Percentiles rank a stretch among this genome's conserved stretches.
These are phyloP conservation scores for Penicillium argentinense DNA, from an alignment of 495 filamentous ascomycete species.

Conservation along the genomic window DNA sequence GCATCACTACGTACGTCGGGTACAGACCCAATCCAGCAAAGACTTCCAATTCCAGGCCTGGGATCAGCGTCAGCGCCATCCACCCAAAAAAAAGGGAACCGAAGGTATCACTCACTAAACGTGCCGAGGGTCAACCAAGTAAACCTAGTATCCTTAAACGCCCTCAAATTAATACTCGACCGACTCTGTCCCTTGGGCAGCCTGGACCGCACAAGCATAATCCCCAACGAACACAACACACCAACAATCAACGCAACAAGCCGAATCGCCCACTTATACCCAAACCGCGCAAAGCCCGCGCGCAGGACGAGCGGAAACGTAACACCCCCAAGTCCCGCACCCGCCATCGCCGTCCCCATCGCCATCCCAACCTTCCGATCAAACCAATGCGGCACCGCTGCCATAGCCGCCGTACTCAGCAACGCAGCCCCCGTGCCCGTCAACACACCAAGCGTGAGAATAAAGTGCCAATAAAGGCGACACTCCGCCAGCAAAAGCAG, in stretches of 20 bases:
- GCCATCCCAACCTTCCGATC: conserved; percentile 36
- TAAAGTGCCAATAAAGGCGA: conserved; percentile 64
- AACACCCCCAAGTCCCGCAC: conserved; percentile 53
- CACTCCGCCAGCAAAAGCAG: conserved; percentile 55
- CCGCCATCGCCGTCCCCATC: conserved; percentile 39
- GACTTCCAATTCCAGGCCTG: conserved; percentile 50
- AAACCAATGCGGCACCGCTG: conserved; percentile 43
- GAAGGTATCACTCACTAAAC: conserved; percentile 33
- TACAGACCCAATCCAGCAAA: conserved; percentile 51
- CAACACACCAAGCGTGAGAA: conserved; percentile 60
- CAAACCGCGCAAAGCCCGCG: conserved; percentile 47
- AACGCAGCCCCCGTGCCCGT: conserved; percentile 58
- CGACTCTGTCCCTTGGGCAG: conserved; percentile 33
- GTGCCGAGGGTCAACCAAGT: conserved; percentile 38
- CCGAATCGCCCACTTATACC: conserved; percentile 63
- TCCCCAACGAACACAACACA: conserved; percentile 49
- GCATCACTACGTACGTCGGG: conserved; percentile 48
- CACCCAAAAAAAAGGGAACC: background rate
- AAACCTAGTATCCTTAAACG: conserved; percentile 53
- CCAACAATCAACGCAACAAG: conserved; percentile 58
- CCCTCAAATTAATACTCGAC: conserved; percentile 52
- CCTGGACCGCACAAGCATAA: conserved; percentile 33
- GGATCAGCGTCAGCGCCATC: conserved; percentile 21
- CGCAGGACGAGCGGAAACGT: conserved; percentile 60
- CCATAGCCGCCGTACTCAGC: conserved; percentile 52